Base-by-base conservation (phyloP, 2,329 filamentous ascomycete species). In the Endoconidiophora laricicola region DNA sequence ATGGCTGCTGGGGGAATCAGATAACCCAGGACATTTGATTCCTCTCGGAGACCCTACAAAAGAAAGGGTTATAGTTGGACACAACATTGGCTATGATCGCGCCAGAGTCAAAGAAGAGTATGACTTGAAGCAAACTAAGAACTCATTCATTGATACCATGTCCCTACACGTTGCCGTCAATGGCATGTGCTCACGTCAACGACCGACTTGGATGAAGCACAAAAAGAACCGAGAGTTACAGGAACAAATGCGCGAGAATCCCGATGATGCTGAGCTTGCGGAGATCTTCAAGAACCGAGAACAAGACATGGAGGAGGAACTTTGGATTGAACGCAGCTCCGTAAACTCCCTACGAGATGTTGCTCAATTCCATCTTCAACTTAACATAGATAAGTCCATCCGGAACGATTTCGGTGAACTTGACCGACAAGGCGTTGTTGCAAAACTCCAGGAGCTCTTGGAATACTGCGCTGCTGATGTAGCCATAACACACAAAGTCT, bases 391-490 rank as follows among this genome's bases (percentile, higher is more conserved):
- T 66, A 98, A 98, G 67, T 75, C 83, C 2, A 73, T 81, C 44
- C 78, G 91, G 56, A 81, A 96, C 60, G 80, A 86, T 55, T 96
- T 98, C 63, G 84, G 86, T 20, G 81, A 83, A 57, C 70, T 93
- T 24, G 80, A 90, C 61, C 77, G 85, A 6, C 67, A 73, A 1
- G 84, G 79, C 1, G 73, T 96, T 6, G 51, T 78, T 9, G 74
- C 64, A 6, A 85, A 83, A 58, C 66, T 96, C 14, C 83, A 94
- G 44, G 78, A 88, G 54, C 73, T 98, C 7, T 67, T 98, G 44
- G 82, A 93, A 60, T 98, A 98, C 64, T 98, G 91, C 61, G 91
- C 91, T 10, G 85, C 86, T 1, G 91, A 98, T 66, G 91, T 98
- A 16, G 79, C 81, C 36, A 80, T 95, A 57, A 98, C 91, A 0